Base-by-base conservation (phyloP, 495 filamentous ascomycete genomes). In the Xylaria bambusicola region DNA sequence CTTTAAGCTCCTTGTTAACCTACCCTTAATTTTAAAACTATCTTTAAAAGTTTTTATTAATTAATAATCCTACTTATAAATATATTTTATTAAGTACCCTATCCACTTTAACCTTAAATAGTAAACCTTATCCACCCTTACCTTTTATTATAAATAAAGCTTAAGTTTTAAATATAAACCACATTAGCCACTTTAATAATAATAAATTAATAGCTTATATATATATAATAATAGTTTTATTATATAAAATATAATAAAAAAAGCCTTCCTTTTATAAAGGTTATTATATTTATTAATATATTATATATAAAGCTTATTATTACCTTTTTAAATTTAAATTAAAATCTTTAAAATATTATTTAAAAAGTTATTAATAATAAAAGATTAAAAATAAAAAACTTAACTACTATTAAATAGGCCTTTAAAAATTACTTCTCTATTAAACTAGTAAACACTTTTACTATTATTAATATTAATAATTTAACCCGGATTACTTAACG, bases 281-380 rank as follows among this genome's bases (percentile, higher is more conserved):
- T 38, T 7, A 38, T 46, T 24, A 7, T 26, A 7, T 47, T 47
- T 27, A 47, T 47, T 47, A 47, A 47, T 47, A 47, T 47, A n/a
- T 13, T 47, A 3, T 47, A n/a, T n/a, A 26, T 26, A 27, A 26
- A 47, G 27, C 26, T 26, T 8, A 12, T 23, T 15, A 13, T 12
- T 47, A 47, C n/a, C 10, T 47, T 47, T 47, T 26, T 47, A 15
- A 47, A 47, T n/a, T 38, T 38, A 38, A 38, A 38, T 33, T 33
- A 8, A 10, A 38, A 38, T 6, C 36, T 15, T 38, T 38, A 38
- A 38, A 38, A 38, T 10, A 38, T 38, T 38, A 38, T 33, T 33
- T n/a, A n/a, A 33, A 5, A 10, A 5, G 29, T 33, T 5, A 5
- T 33, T 5, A 33, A 33, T 33, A 5, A 33, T 5, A 33, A 5